Base-by-base conservation (phyloP, 2,329 filamentous ascomycete genomes). In the Claviceps fusiformis region DNA sequence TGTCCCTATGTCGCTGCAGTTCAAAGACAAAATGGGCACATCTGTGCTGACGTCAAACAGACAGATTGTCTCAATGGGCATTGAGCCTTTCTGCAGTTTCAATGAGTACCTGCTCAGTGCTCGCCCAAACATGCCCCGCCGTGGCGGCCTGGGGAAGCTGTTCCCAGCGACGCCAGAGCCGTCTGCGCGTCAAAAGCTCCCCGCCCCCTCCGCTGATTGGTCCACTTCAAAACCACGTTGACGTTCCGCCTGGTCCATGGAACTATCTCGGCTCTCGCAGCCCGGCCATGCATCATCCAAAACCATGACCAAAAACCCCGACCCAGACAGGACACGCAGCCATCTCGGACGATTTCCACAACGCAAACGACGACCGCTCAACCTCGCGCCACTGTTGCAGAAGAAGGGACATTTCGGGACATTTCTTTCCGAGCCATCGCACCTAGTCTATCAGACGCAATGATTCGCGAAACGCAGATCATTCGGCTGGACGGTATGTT, bases 401-500 rank as follows among this genome's bases (percentile, higher is more conserved):
- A 13, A 24, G 19, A 24, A 45, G 19, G 4, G 43, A n/a, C 9
- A 11, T 27, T 45, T 45, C 19, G 24, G 24, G 24, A 24, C 24
- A 3, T 24, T 24, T 24, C 8, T 37, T 37, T 11, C 7, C 10
- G 9, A 7, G 9, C 10, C 10, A 11, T 7, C 15, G 24, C 24
- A 47, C 11, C 11, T 24, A 13, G 15, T 46, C 24, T 29, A 15
- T 3, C 24, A 6, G 47, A 45, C 61, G 70, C 62, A 31, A 93
- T 92, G 90, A 92, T 95, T 65, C 83, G 82, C 70, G 93, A 91
- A 65, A 98, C 92, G 54, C 89, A 95, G 74, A 95, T 98, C 74
- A 86, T 89, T 61, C 81, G 93, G 71, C 81, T 97, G 53, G 93
- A 97, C 73, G 92, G 90, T 93, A 67, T 56, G 63, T 58, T 37